Percentiles rank a stretch among this genome's conserved stretches.
phyloP scores from a whole-genome alignment of 805 yeast genomes.

The Candida cerambycidarum region DNA sequence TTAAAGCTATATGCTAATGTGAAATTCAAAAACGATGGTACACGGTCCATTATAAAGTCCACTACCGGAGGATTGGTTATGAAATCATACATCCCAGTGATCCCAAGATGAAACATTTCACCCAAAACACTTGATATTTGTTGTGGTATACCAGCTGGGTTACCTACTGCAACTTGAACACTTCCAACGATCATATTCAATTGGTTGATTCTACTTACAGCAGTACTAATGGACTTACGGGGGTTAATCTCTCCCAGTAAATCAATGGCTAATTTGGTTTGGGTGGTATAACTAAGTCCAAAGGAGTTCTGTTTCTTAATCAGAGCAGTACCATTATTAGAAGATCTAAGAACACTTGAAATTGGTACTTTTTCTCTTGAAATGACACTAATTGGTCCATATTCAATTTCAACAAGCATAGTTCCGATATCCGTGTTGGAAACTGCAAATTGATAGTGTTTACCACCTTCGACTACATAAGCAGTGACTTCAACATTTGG shows the following conservation, averaged over 20 bases:
- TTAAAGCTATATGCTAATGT: constrained; percentile 1
- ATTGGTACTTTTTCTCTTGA: constrained; percentile 5
- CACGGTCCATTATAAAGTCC: too few relatives aligned
- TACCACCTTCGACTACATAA: constrained; percentile 3
- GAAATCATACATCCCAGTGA: too few relatives aligned
- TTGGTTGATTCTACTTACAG: not conserved
- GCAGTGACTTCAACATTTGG: constrained; percentile 6
- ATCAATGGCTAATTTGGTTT: not conserved
- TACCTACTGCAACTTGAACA: not conserved
- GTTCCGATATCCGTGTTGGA: constrained; percentile 1
- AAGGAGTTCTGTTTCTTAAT: constrained; percentile 11
- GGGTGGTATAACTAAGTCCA: constrained; percentile 1
- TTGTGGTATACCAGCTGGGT: constrained; percentile 1
- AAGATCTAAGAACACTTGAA: constrained; percentile 3
- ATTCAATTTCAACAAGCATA: constrained; percentile 4
- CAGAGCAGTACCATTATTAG: constrained; percentile 2
- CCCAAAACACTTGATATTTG: too few relatives aligned
- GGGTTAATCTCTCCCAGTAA: not conserved
- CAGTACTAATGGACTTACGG: not conserved
- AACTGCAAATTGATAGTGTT: constrained; percentile 8
- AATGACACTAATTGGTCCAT: not conserved
- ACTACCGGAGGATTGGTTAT: too few relatives aligned
- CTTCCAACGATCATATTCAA: not conserved
- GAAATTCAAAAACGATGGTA: not conserved
- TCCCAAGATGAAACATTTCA: too few relatives aligned